Evolutionary conservation across 2,329 filamentous ascomycete genomes (phyloP).

Genomic region (Fusarium sp.): DNA sequence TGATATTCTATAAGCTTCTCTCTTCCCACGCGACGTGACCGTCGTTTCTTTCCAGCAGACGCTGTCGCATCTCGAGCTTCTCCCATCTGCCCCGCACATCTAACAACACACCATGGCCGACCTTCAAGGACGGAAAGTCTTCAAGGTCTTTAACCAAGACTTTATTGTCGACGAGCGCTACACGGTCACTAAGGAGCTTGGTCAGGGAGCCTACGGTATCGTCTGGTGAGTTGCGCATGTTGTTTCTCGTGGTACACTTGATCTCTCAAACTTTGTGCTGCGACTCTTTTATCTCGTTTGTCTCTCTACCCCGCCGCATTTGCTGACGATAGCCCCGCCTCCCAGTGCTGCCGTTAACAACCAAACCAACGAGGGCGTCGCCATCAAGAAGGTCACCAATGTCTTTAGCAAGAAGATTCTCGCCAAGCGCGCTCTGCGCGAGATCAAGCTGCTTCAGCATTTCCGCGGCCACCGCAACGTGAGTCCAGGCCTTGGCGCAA

Average conservation of each 20-base stretch:
- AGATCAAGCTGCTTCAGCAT: slow-evolving; percentile 99
- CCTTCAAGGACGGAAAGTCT: slow-evolving; percentile 81
- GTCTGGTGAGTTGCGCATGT: slow-evolving; percentile 80
- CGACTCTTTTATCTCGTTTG: slow-evolving; percentile 25
- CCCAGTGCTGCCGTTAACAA: slow-evolving; percentile 90
- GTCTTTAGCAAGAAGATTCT: slow-evolving; percentile 99
- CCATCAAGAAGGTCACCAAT: slow-evolving; percentile 99
- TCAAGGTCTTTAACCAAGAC: slow-evolving; percentile 99
- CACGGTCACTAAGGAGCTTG: slow-evolving; percentile 98
- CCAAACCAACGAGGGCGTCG: slow-evolving; percentile 91
- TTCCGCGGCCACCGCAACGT: slow-evolving; percentile 93
- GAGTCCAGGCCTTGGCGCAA: slow-evolving; percentile 55
- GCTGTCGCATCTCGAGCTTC: slow-evolving; percentile 33
- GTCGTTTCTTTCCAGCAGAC: slow-evolving; percentile 9
- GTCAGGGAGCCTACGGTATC: slow-evolving; percentile 98
- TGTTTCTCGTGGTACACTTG: slow-evolving; percentile 2
- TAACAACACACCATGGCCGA: slow-evolving; percentile 55
- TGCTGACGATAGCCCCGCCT: slow-evolving; percentile 51
- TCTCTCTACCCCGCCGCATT: slow-evolving; percentile 51
- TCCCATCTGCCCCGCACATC: slow-evolving; percentile 35
- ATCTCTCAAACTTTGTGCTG: slow-evolving; percentile 29
- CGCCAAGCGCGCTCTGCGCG: slow-evolving; percentile 95
- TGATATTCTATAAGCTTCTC: slow-evolving; percentile 1
- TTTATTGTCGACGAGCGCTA: slow-evolving; percentile 99
- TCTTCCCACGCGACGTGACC: not conserved